Evolutionary conservation across 768 basidiomycete species (phyloP), one percentile per base, ranked within the genome.

Genomic region (Cubamyces lactineus): DNA sequence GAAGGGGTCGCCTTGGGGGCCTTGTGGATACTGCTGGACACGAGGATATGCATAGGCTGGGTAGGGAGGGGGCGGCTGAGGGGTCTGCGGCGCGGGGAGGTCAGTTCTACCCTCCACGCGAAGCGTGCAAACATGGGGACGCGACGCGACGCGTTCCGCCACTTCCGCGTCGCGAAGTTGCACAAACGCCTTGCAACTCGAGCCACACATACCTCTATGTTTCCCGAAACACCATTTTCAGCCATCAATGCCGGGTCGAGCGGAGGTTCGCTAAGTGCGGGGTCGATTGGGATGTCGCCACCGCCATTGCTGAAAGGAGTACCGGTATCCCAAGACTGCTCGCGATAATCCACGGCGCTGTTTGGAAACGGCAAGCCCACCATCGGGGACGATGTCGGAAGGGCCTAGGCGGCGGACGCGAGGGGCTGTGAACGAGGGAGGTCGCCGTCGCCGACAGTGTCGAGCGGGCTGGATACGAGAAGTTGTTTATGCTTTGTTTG

Each of bases 1-100:
- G 71, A 92, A 92, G 41, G 91, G 90, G 75, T 92, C 91, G 62
- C 91, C 91, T 69, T 90, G 88, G 16, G 91, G 91, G 23, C 84
- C 89, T 72, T 89, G 84, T 40, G 86, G 82, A 70, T 89, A 91
- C 61, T 85, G 85, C 57, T 76, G 74, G 34, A 48, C 48, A 55
- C 61, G 56, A 26, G 75, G 75, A 46, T 70, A 66, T 66, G 71
- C 58, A 56, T 59, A 51, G 59, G 62, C 53, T 24, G 34, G 61
- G 26, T 67, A 40, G 39, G 65, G 57, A 43, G 61, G 40, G 42
- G 67, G 66, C 16, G 64, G 61, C 42, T 59, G 61, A 21, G 66
- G 47, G 26, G 64, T 45, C 68, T 72, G 38, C 24, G 38, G 61
- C 56, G 61, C 66, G 64, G 21, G 61, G 19, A 42, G 28, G 49